Conservation (phyloP, 352 stramenopile species). For the Globisporangium okanoganense region DNA sequence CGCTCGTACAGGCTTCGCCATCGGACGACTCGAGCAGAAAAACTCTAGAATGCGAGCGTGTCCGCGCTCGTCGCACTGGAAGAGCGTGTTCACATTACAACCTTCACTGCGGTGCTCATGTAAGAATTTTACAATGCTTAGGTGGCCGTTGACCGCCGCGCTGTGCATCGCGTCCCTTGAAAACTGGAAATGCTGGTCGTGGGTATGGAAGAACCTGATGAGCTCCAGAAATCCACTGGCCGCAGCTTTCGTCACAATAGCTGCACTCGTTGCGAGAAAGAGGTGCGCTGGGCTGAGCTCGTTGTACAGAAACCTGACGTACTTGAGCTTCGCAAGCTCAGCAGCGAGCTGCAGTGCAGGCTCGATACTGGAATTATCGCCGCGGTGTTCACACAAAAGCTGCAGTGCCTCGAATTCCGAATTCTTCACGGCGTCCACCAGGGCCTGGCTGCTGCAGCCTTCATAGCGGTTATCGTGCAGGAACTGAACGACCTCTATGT, state of each 20-base stretch:
- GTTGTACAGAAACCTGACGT: neutral
- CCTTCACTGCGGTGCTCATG: conserved; percentile 8
- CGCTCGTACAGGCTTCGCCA: neutral
- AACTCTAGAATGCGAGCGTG: neutral
- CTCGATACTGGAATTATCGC: neutral
- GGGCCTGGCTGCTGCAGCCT: neutral
- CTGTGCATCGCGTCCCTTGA: conserved; percentile 1
- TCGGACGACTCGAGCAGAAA: neutral
- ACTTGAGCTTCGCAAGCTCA: neutral
- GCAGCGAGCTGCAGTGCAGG: neutral
- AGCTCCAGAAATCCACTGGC: neutral
- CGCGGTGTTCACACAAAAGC: neutral
- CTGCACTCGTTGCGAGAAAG: neutral
- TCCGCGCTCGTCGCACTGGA: neutral
- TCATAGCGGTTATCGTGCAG: neutral
- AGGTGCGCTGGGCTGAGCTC: neutral
- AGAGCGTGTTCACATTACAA: conserved; percentile 6
- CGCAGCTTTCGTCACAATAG: neutral
- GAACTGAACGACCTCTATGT: neutral
- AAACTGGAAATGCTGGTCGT: conserved; percentile 1
- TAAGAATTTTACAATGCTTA: conserved; percentile 6
- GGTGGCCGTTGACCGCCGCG: neutral
- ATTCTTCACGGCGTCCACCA: neutral
- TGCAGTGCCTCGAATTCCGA: neutral
- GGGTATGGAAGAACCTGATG: conserved; percentile 7